phyloP scores from a whole-genome alignment of 345 rosid species.

The Euphorbia pulcherrima region DNA sequence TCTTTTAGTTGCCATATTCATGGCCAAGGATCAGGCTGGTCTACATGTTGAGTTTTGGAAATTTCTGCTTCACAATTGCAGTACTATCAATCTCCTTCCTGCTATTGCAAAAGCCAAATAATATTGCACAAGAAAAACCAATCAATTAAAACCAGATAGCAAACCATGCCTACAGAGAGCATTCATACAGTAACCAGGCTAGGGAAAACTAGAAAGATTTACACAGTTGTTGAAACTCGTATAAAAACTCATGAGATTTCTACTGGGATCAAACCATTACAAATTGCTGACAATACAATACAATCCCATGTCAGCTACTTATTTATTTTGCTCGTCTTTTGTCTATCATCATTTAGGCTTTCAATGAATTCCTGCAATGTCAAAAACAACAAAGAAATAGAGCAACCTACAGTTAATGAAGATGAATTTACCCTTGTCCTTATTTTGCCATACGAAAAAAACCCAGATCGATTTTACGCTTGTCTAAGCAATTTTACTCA shows the following conservation, averaged over 20 bases:
- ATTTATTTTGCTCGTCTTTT: constrained; percentile 21
- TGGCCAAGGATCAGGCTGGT: constrained; percentile 48
- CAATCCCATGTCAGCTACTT: constrained; percentile 18
- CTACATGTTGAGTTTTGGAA: constrained; percentile 47
- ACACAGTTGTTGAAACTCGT: neutral
- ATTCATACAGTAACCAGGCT: constrained; percentile 47
- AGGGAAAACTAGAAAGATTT: neutral
- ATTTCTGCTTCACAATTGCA: constrained; percentile 41
- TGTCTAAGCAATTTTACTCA: no score
- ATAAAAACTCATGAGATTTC: constrained; percentile 4
- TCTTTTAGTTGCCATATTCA: constrained; percentile 17
- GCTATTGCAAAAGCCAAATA: constrained; percentile 30
- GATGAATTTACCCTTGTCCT: neutral
- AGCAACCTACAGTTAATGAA: neutral
- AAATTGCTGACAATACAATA: constrained; percentile 11
- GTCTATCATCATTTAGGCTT: constrained; percentile 14
- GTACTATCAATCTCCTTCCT: constrained; percentile 46
- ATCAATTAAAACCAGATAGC: constrained; percentile 57
- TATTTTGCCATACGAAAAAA: no score
- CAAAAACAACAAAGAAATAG: neutral
- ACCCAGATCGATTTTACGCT: neutral
- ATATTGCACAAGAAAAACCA: constrained; percentile 27
- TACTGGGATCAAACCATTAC: constrained; percentile 6
- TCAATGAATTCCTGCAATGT: constrained; percentile 32
- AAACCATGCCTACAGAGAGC: constrained; percentile 82